Evolutionary conservation across 2,329 filamentous ascomycete species (phyloP).

Genomic region (Verruconis gallopava): DNA sequence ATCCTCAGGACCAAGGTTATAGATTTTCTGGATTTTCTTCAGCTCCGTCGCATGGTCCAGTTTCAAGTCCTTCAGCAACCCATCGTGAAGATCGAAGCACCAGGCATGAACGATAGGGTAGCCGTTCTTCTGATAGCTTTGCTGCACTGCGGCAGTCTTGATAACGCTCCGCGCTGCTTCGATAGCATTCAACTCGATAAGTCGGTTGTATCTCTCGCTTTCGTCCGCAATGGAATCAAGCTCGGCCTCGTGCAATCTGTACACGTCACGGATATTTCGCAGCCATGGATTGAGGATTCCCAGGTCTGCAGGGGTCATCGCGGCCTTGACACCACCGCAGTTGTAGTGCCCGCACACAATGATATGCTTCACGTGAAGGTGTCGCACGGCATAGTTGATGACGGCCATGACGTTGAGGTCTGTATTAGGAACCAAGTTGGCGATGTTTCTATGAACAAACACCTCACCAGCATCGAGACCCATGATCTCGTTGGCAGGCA

Average conservation of each 20-base stretch:
- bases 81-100: conserved; percentile 59
- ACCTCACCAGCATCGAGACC: conserved; percentile 20
- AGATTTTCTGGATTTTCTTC: conserved; percentile 49
- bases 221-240: conserved; percentile 36
- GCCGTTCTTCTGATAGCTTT: conserved; percentile 45
- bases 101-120: conserved; percentile 61
- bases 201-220: conserved; percentile 19
- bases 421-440: conserved; percentile 25
- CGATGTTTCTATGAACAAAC: conserved; percentile 19
- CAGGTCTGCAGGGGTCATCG: conserved; percentile 52
- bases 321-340: conserved; percentile 54
- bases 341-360: conserved; percentile 56
- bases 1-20: conserved; percentile 30
- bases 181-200: conserved; percentile 26
- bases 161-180: conserved; percentile 27
- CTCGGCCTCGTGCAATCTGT: conserved; percentile 57
- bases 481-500: conserved; percentile 28
- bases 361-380: conserved; percentile 47
- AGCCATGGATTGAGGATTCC: conserved; percentile 63
- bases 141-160: conserved; percentile 41
- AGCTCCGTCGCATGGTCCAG: conserved; percentile 47
- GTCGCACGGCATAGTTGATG: conserved; percentile 28
- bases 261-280: conserved; percentile 61
- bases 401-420: conserved; percentile 29
- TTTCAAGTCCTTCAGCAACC: conserved; percentile 51